Evolutionary conservation across 1,284 basidiomycete genomes (phyloP), one percentile per base, ranked within the genome.

Genomic region (Ustilago nuda): DNA sequence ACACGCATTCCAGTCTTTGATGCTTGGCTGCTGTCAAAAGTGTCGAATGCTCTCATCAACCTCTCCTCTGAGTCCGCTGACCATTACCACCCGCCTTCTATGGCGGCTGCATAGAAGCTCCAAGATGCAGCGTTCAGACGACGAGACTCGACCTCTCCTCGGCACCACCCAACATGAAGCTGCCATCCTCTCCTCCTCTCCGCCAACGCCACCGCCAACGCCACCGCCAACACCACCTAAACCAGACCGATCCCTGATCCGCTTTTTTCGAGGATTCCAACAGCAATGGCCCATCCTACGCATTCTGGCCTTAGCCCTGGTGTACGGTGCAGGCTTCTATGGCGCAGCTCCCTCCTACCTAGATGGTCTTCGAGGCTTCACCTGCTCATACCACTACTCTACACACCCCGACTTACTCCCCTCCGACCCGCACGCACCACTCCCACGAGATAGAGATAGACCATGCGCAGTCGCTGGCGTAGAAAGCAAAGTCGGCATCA

Each of bases 401-500:
- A 66, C 33, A 4, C 74, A 72, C 39, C 74, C 74, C 4, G 35
- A 52, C 4, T 35, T 76, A 33, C 56, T 72, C 5, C 74, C 74
- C 4, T 48, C 56, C 0, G 15, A 61, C 2, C 74, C 74, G 8
- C 62, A 66, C 58, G 58, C 66, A 3, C 59, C 36, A 23, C 56
- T 76, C 0, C 74, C 74, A 5, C 63, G 52, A 45, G 74, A 76
- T 48, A 62, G 63, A 3, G 66, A 76, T 45, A 57, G 70, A 35
- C 74, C 74, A 17, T 76, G 74, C 36, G 74, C 70, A 43, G 70
- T 76, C 32, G 54, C 66, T 8, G 74, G 74, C 23, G 74, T 76
- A 13, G 74, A 76, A 41, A 70, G 70, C 60, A 65, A 66, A 45
- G 69, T 76, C 2, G 74, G 74, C 11, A 52, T 76, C 36, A 57